Percentiles rank a stretch among this genome's conserved stretches.
These are phyloP conservation scores for Serendipita sp. DNA, from an alignment of 768 basidiomycete species.

Conservation along the genomic window DNA sequence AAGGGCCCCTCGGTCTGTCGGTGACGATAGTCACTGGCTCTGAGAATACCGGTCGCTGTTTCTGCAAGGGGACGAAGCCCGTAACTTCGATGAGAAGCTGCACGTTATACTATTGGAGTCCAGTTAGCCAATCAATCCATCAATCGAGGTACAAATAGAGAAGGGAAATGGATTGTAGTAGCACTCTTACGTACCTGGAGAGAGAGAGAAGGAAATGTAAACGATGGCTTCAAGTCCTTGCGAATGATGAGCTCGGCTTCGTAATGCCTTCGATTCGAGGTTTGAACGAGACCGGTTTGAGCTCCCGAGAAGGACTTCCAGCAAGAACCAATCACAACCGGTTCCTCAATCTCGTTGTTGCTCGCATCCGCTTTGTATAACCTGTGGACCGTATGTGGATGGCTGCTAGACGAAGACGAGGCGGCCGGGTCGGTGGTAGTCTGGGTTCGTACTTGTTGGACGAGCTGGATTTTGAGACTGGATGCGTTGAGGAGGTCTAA, in stretches of 20 bases:
- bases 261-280: not conserved
- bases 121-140: not conserved
- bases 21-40: slow-evolving; percentile 7
- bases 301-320: not conserved
- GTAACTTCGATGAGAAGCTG: not conserved
- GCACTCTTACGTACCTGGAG: not conserved
- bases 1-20: slow-evolving; percentile 7
- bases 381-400: not conserved
- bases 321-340: not conserved
- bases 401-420: not conserved
- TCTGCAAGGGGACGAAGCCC: not conserved
- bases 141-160: not conserved
- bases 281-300: not conserved
- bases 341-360: not conserved
- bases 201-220: slow-evolving; percentile 5
- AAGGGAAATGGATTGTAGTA: not conserved
- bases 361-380: not conserved
- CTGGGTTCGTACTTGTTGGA: not conserved
- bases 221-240: slow-evolving; percentile 8
- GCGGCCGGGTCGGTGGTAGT: not conserved
- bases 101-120: not conserved
- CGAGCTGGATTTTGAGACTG: not conserved
- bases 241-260: not conserved
- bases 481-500: slow-evolving; percentile 5
- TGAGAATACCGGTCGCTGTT: not conserved